These are phyloP conservation scores for Penicillium tannophilum DNA, from an alignment of 495 filamentous ascomycete species.

Conservation along the genomic window DNA sequence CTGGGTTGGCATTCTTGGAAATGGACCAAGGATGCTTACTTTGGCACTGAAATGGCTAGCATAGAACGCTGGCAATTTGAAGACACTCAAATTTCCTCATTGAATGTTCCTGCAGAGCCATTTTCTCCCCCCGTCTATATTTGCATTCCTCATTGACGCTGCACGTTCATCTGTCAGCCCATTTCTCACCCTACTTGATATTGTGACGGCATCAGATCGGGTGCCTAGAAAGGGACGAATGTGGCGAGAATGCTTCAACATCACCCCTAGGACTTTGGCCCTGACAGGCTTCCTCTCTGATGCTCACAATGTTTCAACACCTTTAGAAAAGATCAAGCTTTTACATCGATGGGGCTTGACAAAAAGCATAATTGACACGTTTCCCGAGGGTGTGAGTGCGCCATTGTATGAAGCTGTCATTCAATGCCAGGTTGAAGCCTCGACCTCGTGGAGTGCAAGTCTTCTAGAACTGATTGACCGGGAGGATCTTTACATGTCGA, in stretches of 20 bases:
- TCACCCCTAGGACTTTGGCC: conserved; percentile 68
- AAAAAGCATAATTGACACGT: conserved; percentile 60
- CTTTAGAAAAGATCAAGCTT: conserved; percentile 43
- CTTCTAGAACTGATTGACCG: conserved; percentile 77
- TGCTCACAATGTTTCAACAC: conserved; percentile 30
- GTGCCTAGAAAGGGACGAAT: conserved; percentile 39
- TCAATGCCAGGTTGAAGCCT: conserved; percentile 77
- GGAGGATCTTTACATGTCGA: conserved; percentile 74
- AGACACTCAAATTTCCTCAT: conserved; percentile 49
- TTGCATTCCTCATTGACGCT: conserved; percentile 59
- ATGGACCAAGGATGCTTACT: conserved; percentile 57
- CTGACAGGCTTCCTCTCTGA: conserved; percentile 60
- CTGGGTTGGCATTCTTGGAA: conserved; percentile 79
- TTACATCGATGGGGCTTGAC: conserved; percentile 49
- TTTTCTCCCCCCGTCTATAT: conserved; percentile 71
- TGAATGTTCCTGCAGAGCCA: conserved; percentile 58
- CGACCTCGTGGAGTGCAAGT: conserved; percentile 68
- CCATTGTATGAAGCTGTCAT: conserved; percentile 83
- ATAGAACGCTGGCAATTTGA: conserved; percentile 64
- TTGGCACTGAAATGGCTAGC: conserved; percentile 67
- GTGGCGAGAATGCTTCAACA: conserved; percentile 45
- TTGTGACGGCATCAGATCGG: conserved; percentile 47
- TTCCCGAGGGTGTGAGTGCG: conserved; percentile 79
- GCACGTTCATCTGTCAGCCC: conserved; percentile 34
- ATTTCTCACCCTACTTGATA: conserved; percentile 63